These are phyloP conservation scores for Salix dunnii DNA, from an alignment of 345 rosid species.

Conservation along the genomic window DNA sequence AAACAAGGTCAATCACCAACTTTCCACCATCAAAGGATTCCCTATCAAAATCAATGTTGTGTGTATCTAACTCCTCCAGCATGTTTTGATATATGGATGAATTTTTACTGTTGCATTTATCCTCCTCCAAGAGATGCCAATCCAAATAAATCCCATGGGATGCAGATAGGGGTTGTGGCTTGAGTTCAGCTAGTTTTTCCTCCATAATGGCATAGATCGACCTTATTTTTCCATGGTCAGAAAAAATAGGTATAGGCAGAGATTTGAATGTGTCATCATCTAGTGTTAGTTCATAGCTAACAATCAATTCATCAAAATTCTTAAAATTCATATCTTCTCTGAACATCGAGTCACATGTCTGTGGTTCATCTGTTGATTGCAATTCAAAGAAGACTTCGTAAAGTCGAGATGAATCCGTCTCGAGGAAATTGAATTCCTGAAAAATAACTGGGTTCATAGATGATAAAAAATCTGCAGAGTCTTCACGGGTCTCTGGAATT, in stretches of 20 bases:
- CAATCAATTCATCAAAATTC: constrained; percentile 62
- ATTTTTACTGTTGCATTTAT: constrained; percentile 34
- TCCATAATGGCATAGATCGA: constrained; percentile 42
- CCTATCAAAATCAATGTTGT: constrained; percentile 32
- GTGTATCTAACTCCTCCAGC: constrained; percentile 38
- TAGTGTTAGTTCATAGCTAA: constrained; percentile 63
- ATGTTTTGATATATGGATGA: constrained; percentile 29
- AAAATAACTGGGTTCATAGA: constrained; percentile 30
- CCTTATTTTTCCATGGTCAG: constrained; percentile 37
- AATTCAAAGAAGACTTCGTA: constrained; percentile 40
- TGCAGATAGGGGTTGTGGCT: constrained; percentile 49
- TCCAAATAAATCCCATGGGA: constrained; percentile 84
- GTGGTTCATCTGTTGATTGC: constrained; percentile 37
- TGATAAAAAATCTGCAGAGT: constrained; percentile 24
- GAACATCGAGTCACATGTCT: constrained; percentile 43
- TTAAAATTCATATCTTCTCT: constrained; percentile 60
- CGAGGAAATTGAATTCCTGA: constrained; percentile 55
- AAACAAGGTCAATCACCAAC: constrained; percentile 49
- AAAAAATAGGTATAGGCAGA: constrained; percentile 63
- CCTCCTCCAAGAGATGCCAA: constrained; percentile 71
- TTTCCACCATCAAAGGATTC: constrained; percentile 39
- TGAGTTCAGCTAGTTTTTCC: constrained; percentile 40
- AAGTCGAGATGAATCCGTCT: constrained; percentile 41
- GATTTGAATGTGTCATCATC: constrained; percentile 73
- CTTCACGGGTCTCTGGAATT: constrained; percentile 19